These are phyloP conservation scores for Austroboletus olivaceoglutinosus DNA, from an alignment of 1,284 basidiomycete species.

Conservation along the genomic window DNA sequence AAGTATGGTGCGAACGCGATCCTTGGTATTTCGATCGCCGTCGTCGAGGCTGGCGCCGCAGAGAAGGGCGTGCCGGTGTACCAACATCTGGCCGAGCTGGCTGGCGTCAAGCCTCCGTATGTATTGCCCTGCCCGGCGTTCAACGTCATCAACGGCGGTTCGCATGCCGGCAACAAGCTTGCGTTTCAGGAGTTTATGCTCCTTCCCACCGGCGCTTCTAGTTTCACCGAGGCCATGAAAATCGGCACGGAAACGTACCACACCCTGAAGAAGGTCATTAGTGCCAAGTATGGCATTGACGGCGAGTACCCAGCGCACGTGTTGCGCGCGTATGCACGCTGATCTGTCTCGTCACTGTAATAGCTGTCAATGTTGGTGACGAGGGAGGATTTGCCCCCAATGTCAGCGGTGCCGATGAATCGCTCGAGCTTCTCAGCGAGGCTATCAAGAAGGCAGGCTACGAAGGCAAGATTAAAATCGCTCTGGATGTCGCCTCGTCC, in stretches of 20 bases:
- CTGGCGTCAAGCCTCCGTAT: slow-evolving; percentile 92
- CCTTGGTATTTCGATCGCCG: slow-evolving; percentile 97
- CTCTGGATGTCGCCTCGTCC: slow-evolving; percentile 97
- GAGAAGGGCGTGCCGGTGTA: slow-evolving; percentile 96
- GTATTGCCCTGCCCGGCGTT: slow-evolving; percentile 89
- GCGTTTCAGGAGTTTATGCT: slow-evolving; percentile 99
- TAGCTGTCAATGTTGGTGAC: slow-evolving; percentile 98
- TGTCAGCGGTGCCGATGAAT: slow-evolving; percentile 95
- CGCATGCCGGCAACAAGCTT: slow-evolving; percentile 98
- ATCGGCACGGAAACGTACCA: slow-evolving; percentile 99
- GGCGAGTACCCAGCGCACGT: slow-evolving; percentile 48
- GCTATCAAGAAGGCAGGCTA: slow-evolving; percentile 98
- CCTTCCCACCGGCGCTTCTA: slow-evolving; percentile 87
- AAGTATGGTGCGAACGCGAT: slow-evolving; percentile 99
- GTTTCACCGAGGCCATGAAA: slow-evolving; percentile 97
- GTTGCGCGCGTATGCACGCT: no score
- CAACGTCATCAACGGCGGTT: slow-evolving; percentile 99
- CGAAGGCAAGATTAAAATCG: slow-evolving; percentile 98
- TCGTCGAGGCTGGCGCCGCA: slow-evolving; percentile 89
- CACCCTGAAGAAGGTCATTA: slow-evolving; percentile 99
- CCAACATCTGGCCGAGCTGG: slow-evolving; percentile 93
- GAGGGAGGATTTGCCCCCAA: slow-evolving; percentile 99
- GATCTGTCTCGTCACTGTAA: slow-evolving; percentile 7
- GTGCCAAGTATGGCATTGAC: slow-evolving; percentile 98
- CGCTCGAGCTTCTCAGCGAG: slow-evolving; percentile 92